Evolutionary conservation across 2,329 filamentous ascomycete genomes (phyloP), one percentile per base, ranked within the genome.

Genomic region (Colletotrichum liriopes): DNA sequence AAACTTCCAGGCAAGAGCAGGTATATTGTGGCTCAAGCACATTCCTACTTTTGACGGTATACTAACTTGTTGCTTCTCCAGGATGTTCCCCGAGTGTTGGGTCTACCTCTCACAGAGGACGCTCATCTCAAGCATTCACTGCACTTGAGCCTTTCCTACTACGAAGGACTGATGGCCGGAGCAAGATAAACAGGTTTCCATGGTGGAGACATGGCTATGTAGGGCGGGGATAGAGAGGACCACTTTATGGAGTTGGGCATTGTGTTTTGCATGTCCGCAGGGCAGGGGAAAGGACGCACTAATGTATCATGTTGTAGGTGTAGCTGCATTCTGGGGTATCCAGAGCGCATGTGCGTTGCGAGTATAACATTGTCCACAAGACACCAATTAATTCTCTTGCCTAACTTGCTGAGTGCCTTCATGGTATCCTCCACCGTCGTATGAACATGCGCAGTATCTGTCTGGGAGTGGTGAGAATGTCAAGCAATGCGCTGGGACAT

Each of bases 41-140:
- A 12, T 52, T 23, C 2, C 11, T 5, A 11, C 32, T 18, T n/a
- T 29, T 18, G 41, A 47, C 6, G 35, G 18, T 16, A 3, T 29
- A 68, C 77, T 80, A 71, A 81, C 64, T 51, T 9, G 2, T 58
- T n/a, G 29, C 3, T 54, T 7, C 72, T 85, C 83, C 81, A 85
- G 74, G 79, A 84, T 60, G 81, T 86, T 70, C 82, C 83, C 16
- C 84, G 84, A 65, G 86, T 93, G 41, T 82, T 93, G 41, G 84
- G 86, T 60, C 81, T 93, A 47, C 91, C 91, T 1, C 83, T 96
- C 64, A 94, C 93, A 5, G 92, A 94, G 76, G 93, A 96, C 80
- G 88, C 90, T 49, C 89, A 93, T 76, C 82, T 94, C 72, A 87
- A 89, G 76, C 93, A 95, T 80, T 92, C 93, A 11, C 88, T 91